These are phyloP conservation scores for Madurella mycetomatis DNA, from an alignment of 2,329 filamentous ascomycete species.

Conservation along the genomic window DNA sequence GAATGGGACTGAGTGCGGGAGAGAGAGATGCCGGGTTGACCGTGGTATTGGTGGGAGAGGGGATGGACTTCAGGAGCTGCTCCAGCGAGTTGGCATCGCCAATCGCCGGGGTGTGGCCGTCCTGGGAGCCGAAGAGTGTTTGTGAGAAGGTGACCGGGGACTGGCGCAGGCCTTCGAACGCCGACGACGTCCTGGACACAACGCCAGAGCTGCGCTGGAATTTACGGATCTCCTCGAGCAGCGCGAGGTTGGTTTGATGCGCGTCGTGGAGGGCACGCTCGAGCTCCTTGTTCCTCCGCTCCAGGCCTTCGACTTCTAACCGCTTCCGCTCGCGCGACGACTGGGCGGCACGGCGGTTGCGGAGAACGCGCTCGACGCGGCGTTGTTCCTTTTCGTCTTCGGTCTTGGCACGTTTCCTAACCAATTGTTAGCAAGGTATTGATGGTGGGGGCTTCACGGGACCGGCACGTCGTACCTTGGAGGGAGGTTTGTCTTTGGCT, in stretches of 20 bases:
- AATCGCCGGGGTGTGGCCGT: slow-evolving; percentile 31
- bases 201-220: slow-evolving; percentile 43
- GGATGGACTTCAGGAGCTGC: slow-evolving; percentile 40
- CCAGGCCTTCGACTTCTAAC: slow-evolving; percentile 79
- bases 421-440: slow-evolving; percentile 27
- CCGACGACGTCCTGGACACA: slow-evolving; percentile 33
- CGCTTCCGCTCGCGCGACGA: slow-evolving; percentile 94
- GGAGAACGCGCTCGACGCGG: slow-evolving; percentile 91
- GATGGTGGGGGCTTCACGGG: neutral
- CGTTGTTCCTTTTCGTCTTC: slow-evolving; percentile 99
- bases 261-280: slow-evolving; percentile 59
- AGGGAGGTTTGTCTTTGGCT: slow-evolving; percentile 93
- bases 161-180: slow-evolving; percentile 40
- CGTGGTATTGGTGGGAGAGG: slow-evolving; percentile 38
- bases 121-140: slow-evolving; percentile 51
- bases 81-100: slow-evolving; percentile 36
- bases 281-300: slow-evolving; percentile 68
- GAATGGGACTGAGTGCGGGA: slow-evolving; percentile 50
- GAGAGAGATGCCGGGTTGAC: slow-evolving; percentile 60
- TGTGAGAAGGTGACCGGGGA: slow-evolving; percentile 55
- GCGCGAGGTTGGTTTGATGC: slow-evolving; percentile 47
- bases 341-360: slow-evolving; percentile 92
- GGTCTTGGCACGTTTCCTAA: slow-evolving; percentile 92
- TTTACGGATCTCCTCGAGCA: slow-evolving; percentile 48
- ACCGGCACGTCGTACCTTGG: slow-evolving; percentile 52